Conservation (phyloP, 2,329 filamentous ascomycete genomes). For the Colletotrichum coccodes region DNA sequence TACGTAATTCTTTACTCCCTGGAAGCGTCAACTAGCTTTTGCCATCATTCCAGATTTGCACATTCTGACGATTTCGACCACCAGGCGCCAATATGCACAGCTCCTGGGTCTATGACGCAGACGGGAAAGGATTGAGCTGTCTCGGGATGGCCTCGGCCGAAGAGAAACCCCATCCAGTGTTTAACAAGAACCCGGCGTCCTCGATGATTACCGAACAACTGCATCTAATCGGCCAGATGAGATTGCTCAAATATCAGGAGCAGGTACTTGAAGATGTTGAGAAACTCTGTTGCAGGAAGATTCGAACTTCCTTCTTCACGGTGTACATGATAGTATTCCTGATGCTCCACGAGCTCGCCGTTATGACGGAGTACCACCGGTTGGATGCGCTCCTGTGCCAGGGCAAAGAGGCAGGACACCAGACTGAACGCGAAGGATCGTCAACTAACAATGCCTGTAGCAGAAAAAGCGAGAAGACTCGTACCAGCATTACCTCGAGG, state of each 20-base stretch:
- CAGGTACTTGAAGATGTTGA: constrained; percentile 48
- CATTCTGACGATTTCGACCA: constrained; percentile 41
- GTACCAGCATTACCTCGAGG: neutral
- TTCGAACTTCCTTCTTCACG: constrained; percentile 41
- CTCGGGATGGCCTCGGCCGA: constrained; percentile 37
- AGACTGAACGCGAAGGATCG: neutral
- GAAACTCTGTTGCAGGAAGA: constrained; percentile 32
- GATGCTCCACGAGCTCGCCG: constrained; percentile 44
- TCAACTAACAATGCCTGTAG: neutral
- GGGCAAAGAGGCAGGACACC: neutral
- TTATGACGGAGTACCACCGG: neutral
- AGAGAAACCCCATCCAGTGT: constrained; percentile 50
- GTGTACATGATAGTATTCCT: constrained; percentile 54
- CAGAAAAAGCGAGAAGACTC: neutral
- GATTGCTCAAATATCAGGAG: constrained; percentile 44
- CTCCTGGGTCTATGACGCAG: constrained; percentile 51
- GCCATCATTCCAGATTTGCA: neutral
- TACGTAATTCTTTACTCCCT: constrained; percentile 42
- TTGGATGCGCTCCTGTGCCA: neutral
- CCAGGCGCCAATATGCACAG: constrained; percentile 46
- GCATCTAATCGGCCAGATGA: constrained; percentile 51
- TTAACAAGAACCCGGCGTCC: constrained; percentile 50
- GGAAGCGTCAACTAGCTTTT: neutral
- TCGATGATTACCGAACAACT: constrained; percentile 58
- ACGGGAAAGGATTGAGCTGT: constrained; percentile 50